Evolutionary conservation across 768 basidiomycete genomes (phyloP), one percentile per base, ranked within the genome.

Genomic region (Boletus barrowsii): DNA sequence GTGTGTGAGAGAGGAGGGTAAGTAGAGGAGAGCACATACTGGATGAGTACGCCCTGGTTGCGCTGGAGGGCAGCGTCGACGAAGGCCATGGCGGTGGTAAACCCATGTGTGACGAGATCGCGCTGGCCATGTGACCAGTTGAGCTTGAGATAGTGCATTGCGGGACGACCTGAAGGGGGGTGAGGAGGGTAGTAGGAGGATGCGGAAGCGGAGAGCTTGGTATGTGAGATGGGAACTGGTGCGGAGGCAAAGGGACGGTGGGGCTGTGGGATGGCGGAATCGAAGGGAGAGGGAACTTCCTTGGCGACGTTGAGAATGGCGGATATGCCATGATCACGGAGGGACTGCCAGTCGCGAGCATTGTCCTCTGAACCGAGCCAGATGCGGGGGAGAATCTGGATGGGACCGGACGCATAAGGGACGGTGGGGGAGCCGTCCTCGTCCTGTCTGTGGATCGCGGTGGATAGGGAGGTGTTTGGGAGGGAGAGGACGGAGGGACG

Each of bases 331-430:
- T 84, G 81, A 48, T 87, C 80, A 22, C 82, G 64, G 54, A 95
- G 83, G 26, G 77, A 76, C 40, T 75, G 75, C 85, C 88, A 90
- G 71, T 95, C 88, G 54, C 85, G 82, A 42, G 89, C 92, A 62
- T 95, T 94, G 72, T 93, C 92, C 70, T 95, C 92, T 52, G 90
- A 90, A 58, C 93, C 94, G 10, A 96, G 83, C 86, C 87, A 96
- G 54, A 96, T 77, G 47, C 86, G 83, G 3, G 93, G 93, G 43
- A 95, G 77, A 63, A 97, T 77, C 71, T 95, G 87, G 14, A 88
- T 72, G 42, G 93, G 94, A 15, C 93, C 93, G 62, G 87, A 79
- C 5, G 77, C 66, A 68, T 97, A 97, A 7, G 93, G 89, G 3
- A 80, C 73, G 24, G 83, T 73, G 10, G 82, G 80, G 1, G 82